Conservation (phyloP, 2,329 filamentous ascomycete genomes). For the Aspergillus sp. region DNA sequence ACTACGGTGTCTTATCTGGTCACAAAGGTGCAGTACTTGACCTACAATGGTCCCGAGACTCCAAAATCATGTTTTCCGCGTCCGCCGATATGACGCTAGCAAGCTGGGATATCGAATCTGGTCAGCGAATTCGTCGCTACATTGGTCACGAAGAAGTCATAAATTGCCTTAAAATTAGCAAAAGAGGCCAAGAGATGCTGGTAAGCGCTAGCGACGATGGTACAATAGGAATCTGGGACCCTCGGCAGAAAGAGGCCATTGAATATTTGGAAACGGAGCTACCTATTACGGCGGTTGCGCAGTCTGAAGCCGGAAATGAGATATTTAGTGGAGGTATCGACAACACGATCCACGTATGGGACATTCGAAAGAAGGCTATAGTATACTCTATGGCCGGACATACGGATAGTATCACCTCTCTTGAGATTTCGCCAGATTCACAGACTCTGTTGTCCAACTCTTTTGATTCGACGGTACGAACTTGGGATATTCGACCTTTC, state of each 20-base stretch:
- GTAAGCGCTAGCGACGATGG: slow-evolving; percentile 93
- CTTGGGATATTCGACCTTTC: slow-evolving; percentile 95
- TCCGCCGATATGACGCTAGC: slow-evolving; percentile 92
- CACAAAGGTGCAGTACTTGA: slow-evolving; percentile 91
- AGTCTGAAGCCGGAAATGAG: slow-evolving; percentile 94
- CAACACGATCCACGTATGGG: slow-evolving; percentile 97
- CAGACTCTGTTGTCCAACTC: slow-evolving; percentile 88
- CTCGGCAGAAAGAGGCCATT: slow-evolving; percentile 80
- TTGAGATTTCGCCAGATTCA: slow-evolving; percentile 88
- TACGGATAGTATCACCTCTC: slow-evolving; percentile 85
- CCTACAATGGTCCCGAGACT: slow-evolving; percentile 95
- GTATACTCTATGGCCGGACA: slow-evolving; percentile 88
- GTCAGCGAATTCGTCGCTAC: slow-evolving; percentile 87
- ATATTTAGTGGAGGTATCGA: slow-evolving; percentile 94
- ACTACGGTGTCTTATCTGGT: slow-evolving; percentile 84
- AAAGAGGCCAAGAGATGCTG: slow-evolving; percentile 84
- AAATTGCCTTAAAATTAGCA: slow-evolving; percentile 85
- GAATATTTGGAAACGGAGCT: slow-evolving; percentile 90
- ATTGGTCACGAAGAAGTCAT: slow-evolving; percentile 94
- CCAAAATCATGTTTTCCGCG: slow-evolving; percentile 83
- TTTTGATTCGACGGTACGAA: slow-evolving; percentile 90
- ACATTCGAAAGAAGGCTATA: slow-evolving; percentile 85
- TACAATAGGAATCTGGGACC: slow-evolving; percentile 93
- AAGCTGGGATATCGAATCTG: slow-evolving; percentile 92
- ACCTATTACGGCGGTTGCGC: slow-evolving; percentile 83